phyloP scores from a whole-genome alignment of 2,329 filamentous ascomycete species.

The Pseudogymnoascus destructans region DNA sequence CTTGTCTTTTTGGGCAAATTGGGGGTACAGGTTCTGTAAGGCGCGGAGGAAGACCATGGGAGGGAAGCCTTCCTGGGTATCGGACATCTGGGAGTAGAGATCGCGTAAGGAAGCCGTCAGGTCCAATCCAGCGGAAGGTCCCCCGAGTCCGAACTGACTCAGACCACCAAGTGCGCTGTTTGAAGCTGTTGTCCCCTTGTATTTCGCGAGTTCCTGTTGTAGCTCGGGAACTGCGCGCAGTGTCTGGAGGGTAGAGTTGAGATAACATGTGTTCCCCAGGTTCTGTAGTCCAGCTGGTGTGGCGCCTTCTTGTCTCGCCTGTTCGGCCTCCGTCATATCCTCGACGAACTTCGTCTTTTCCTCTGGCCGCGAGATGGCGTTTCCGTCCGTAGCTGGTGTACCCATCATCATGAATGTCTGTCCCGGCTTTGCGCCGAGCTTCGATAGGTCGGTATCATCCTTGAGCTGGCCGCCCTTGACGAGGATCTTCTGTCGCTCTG shows the following conservation, averaged over 20 bases:
- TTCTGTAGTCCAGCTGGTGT: constrained; percentile 83
- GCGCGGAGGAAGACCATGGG: constrained; percentile 73
- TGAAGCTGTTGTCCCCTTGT: constrained; percentile 31
- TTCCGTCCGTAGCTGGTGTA: constrained; percentile 56
- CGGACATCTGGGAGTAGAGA: constrained; percentile 77
- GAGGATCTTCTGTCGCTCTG: constrained; percentile 89
- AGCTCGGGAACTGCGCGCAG: constrained; percentile 82
- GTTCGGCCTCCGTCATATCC: constrained; percentile 94
- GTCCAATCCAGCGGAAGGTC: constrained; percentile 42
- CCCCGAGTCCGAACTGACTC: constrained; percentile 36
- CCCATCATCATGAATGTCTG: constrained; percentile 96
- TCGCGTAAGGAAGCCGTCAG: constrained; percentile 65
- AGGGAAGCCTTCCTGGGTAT: constrained; percentile 76
- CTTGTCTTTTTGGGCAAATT: constrained; percentile 83
- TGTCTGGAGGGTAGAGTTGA: constrained; percentile 94
- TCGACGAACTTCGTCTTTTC: constrained; percentile 81
- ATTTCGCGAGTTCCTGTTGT: constrained; percentile 61
- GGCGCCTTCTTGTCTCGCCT: constrained; percentile 68
- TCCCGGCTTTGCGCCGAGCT: constrained; percentile 71
- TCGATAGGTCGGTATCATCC: constrained; percentile 78
- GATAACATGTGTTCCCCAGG: constrained; percentile 94
- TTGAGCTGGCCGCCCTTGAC: constrained; percentile 92
- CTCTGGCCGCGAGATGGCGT: constrained; percentile 55
- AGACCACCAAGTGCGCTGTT: constrained; percentile 30
- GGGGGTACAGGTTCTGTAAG: constrained; percentile 68